Evolutionary conservation across 306 rosid genomes (phyloP).

Genomic region (Adenanthera pavonina): DNA sequence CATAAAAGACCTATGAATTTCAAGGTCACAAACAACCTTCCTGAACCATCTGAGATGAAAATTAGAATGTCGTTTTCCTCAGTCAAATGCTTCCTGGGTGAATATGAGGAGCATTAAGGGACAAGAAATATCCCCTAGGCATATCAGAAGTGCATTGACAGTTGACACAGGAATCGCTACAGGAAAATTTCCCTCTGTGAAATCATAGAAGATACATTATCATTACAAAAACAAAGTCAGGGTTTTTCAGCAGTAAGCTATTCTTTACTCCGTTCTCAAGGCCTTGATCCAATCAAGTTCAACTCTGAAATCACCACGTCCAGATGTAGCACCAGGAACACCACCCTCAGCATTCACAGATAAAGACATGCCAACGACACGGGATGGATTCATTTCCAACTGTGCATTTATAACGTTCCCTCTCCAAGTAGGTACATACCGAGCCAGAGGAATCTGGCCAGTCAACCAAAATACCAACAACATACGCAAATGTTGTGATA

Average conservation of each 20-base stretch:
- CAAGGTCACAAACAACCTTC: conserved; percentile 12
- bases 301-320: conserved; percentile 86
- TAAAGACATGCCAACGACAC: conserved; percentile 81
- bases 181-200: conserved; percentile 20
- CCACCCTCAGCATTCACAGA: conserved; percentile 93
- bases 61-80: conserved; percentile 24
- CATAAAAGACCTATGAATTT: neutral
- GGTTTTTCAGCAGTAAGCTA: conserved; percentile 32
- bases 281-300: conserved; percentile 77
- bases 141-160: neutral
- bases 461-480: conserved; percentile 16
- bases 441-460: neutral
- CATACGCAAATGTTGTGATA: neutral
- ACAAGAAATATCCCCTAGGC: neutral
- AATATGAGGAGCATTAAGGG: conserved; percentile 23
- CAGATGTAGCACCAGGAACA: conserved; percentile 73
- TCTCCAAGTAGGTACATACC: conserved; percentile 1
- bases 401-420: conserved; percentile 6
- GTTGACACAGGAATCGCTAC: conserved; percentile 21
- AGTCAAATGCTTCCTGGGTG: conserved; percentile 12
- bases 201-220: conserved; percentile 34
- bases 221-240: conserved; percentile 34
- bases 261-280: conserved; percentile 44
- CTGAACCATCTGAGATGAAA: conserved; percentile 23
- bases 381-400: conserved; percentile 54